Evolutionary conservation across 371 early-diverging fungal genomes (phyloP).

Genomic region (Modicella reniformis): DNA sequence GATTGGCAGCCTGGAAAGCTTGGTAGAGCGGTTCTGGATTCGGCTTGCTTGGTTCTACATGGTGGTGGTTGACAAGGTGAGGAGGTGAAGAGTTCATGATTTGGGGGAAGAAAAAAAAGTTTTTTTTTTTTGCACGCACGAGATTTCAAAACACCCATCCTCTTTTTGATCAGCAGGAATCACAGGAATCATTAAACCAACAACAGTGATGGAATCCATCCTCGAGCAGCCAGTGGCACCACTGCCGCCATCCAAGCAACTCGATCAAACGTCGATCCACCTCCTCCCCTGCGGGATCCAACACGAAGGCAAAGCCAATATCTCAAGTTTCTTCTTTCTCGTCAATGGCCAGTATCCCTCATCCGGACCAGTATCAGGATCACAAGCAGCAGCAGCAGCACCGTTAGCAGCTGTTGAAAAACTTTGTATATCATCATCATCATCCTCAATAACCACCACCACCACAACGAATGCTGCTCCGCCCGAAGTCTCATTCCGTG

Average conservation of each 20-base stretch:
- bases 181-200: not conserved
- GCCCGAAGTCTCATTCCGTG: constrained; percentile 45
- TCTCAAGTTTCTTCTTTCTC: constrained; percentile 41
- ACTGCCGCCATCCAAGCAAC: constrained; percentile 7
- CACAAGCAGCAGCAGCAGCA: not conserved
- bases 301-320: constrained; percentile 49
- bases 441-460: constrained; percentile 4
- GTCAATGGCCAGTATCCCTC: constrained; percentile 40
- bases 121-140: not conserved
- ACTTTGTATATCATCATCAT: not conserved
- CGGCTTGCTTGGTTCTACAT: too few species aligned
- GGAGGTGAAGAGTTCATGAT: too few species aligned
- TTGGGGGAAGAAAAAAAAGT: too few species aligned
- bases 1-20: constrained; percentile 7
- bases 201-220: constrained; percentile 31
- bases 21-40: constrained; percentile 5
- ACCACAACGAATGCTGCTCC: constrained; percentile 3
- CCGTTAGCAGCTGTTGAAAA: not conserved
- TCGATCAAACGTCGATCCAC: constrained; percentile 38
- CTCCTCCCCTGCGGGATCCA: constrained; percentile 51
- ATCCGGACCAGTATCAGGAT: not conserved
- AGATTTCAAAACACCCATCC: not conserved
- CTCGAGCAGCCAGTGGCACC: constrained; percentile 41
- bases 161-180: too few species aligned
- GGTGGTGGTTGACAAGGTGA: too few species aligned